A percentile compares a stretch with the other conserved stretches of the same genome.
Evolutionary conservation across 169 alveolate genomes (phyloP).

Genomic region (Perkinsus marinus): DNA sequence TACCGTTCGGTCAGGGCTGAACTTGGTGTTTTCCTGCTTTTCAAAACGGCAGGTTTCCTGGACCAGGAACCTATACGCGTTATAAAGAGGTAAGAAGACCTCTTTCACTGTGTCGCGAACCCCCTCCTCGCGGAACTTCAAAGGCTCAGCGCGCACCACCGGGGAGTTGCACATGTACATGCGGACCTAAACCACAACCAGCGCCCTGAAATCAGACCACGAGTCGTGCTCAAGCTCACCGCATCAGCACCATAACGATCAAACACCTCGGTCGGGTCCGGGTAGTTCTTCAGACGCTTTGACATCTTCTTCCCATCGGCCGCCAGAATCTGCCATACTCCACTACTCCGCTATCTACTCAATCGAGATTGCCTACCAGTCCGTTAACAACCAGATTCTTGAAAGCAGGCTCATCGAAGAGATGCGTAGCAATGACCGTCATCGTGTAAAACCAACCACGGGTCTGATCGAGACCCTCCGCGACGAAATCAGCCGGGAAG

Average conservation of each 20-base stretch:
- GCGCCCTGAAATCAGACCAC: background rate
- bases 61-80: constrained; percentile 83
- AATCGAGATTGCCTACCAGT: background rate
- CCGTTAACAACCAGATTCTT: constrained; percentile 89
- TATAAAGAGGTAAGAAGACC: constrained; percentile 94
- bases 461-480: constrained; percentile 98
- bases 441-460: constrained; percentile 95
- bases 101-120: constrained; percentile 81
- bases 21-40: constrained; percentile 36
- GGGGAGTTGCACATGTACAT: constrained; percentile 86
- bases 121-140: constrained; percentile 79
- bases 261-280: constrained; percentile 81
- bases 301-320: constrained; percentile 96
- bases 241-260: constrained; percentile 86
- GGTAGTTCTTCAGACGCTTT: constrained; percentile 88
- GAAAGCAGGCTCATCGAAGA: constrained; percentile 79
- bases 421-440: constrained; percentile 77
- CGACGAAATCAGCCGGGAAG: constrained; percentile 98
- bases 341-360: background rate
- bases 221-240: constrained; percentile 41
- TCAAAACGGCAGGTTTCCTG: constrained; percentile 89
- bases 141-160: constrained; percentile 89
- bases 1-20: constrained; percentile 48
- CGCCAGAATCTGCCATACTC: constrained; percentile 65
- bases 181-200: background rate